Conservation (phyloP, 1,284 basidiomycete species). For the Boletellus dicymbophilus region DNA sequence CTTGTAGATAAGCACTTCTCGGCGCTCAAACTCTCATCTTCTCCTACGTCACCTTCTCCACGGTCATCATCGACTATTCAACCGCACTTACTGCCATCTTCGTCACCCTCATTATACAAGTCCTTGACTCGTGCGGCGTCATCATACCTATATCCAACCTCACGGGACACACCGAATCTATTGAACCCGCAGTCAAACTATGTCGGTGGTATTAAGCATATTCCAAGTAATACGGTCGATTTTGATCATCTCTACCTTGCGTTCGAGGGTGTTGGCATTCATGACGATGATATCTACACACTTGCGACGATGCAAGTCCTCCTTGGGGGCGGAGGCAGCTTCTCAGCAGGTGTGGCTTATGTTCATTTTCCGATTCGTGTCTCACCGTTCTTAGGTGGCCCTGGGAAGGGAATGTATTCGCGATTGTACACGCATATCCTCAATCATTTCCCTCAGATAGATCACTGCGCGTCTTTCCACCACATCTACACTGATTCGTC, state of each 20-base stretch:
- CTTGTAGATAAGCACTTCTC: conserved; percentile 86
- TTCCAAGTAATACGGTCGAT: conserved; percentile 70
- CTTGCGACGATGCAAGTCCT: conserved; percentile 95
- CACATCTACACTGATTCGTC: conserved; percentile 97
- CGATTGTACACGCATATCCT: conserved; percentile 97
- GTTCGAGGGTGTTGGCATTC: conserved; percentile 91
- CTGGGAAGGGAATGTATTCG: conserved; percentile 99
- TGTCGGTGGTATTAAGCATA: conserved; percentile 83
- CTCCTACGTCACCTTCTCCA: conserved; percentile 32
- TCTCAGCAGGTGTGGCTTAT: conserved; percentile 76
- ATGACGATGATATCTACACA: conserved; percentile 93
- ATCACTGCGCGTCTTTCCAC: conserved; percentile 98
- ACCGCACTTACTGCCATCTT: conserved; percentile 56
- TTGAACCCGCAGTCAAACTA: conserved; percentile 63
- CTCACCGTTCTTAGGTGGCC: conserved; percentile 64
- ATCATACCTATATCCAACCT: conserved; percentile 63
- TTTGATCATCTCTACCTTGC: conserved; percentile 94
- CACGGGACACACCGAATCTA: conserved; percentile 27
- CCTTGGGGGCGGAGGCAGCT: conserved; percentile 93
- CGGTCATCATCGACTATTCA: conserved; percentile 38
- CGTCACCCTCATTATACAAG: conserved; percentile 59
- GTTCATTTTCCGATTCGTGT: not conserved
- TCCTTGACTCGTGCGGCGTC: conserved; percentile 72
- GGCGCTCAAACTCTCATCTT: conserved; percentile 51
- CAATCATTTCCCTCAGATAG: conserved; percentile 92